phyloP scores from a whole-genome alignment of 768 basidiomycete species.

The Sutorius australiensis region DNA sequence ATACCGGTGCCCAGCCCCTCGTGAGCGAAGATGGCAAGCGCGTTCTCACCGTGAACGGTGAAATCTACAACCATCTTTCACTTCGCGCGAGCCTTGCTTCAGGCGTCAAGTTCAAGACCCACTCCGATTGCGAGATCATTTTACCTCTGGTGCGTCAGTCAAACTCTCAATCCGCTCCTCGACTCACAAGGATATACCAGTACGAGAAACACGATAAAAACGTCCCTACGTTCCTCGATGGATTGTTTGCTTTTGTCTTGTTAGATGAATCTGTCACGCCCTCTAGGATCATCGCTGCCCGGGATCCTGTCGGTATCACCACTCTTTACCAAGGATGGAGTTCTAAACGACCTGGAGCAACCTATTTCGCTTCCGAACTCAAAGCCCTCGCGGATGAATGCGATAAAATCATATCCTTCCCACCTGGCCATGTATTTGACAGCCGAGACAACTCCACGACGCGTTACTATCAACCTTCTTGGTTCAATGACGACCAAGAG shows the following conservation, averaged over 20 bases:
- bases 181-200: slow-evolving; percentile 38
- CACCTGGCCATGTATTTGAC: slow-evolving; percentile 96
- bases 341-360: slow-evolving; percentile 73
- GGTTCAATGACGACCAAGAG: slow-evolving; percentile 86
- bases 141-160: slow-evolving; percentile 67
- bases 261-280: slow-evolving; percentile 91
- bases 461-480: slow-evolving; percentile 84
- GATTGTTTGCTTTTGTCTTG: slow-evolving; percentile 98
- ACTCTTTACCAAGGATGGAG: slow-evolving; percentile 98
- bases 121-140: slow-evolving; percentile 98
- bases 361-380: slow-evolving; percentile 95
- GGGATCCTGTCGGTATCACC: slow-evolving; percentile 97
- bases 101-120: slow-evolving; percentile 84
- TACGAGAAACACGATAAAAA: slow-evolving; percentile 79
- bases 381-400: slow-evolving; percentile 90
- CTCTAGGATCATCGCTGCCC: slow-evolving; percentile 88
- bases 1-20: slow-evolving; percentile 95
- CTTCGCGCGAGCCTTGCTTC: slow-evolving; percentile 66
- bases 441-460: slow-evolving; percentile 72
- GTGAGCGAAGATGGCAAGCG: slow-evolving; percentile 79
- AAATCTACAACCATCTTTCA: slow-evolving; percentile 95
- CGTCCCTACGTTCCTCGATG: slow-evolving; percentile 81
- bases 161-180: neutral
- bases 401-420: slow-evolving; percentile 92
- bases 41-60: slow-evolving; percentile 92